These are phyloP conservation scores for Xerocomus amazonicus DNA, from an alignment of 1,284 basidiomycete species.

Conservation along the genomic window DNA sequence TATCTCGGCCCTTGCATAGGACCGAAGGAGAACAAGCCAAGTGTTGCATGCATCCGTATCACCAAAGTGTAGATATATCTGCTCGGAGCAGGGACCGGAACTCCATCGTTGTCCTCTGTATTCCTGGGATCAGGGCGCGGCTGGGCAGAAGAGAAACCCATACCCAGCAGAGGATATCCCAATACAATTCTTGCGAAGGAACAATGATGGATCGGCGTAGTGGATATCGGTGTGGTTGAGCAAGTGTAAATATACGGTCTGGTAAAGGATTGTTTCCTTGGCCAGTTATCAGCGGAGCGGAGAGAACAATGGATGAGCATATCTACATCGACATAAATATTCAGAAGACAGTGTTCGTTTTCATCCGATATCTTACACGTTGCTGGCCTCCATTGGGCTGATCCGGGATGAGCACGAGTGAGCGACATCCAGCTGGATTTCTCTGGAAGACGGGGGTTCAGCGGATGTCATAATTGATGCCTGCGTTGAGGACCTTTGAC, in stretches of 20 bases:
- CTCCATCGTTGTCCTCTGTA: conserved; percentile 60
- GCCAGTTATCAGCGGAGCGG: conserved; percentile 9
- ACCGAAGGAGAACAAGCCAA: conserved; percentile 72
- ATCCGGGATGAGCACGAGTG: conserved; percentile 44
- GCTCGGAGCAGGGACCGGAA: conserved; percentile 52
- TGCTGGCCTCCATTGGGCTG: conserved; percentile 66
- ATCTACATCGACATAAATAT: conserved; percentile 70
- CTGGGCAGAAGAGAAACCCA: conserved; percentile 16
- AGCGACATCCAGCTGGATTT: conserved; percentile 70
- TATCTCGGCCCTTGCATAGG: conserved; percentile 73
- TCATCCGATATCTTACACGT: conserved; percentile 69
- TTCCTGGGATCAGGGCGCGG: conserved; percentile 5
- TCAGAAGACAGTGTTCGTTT: conserved; percentile 59
- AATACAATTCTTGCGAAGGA: conserved; percentile 67
- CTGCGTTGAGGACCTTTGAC: conserved; percentile 50
- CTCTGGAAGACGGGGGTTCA: conserved; percentile 35
- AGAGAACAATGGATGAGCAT: conserved; percentile 1
- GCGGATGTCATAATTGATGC: not conserved
- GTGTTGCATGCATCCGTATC: conserved; percentile 57
- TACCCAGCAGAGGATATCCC: conserved; percentile 63
- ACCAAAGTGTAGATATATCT: conserved; percentile 65
- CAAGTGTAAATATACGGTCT: conserved; percentile 67
- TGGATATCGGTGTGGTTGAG: conserved; percentile 74
- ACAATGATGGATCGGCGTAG: conserved; percentile 63
- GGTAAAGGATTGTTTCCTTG: conserved; percentile 67